Conservation (phyloP, 495 filamentous ascomycete genomes). For the Aspergillus sclerotiicarbonarius region DNA sequence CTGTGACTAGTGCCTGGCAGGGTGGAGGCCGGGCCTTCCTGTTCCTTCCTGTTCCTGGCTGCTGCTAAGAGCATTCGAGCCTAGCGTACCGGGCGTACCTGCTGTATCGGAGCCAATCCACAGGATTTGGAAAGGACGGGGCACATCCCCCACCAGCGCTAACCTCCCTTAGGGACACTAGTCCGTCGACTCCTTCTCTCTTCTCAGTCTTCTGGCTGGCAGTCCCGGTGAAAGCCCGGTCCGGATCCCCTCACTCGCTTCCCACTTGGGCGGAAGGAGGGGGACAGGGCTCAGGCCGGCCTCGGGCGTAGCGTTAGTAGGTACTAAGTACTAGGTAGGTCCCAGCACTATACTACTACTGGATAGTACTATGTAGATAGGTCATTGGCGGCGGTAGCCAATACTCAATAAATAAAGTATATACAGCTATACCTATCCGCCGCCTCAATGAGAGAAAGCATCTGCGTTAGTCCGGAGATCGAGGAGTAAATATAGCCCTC, state of each 20-base stretch:
- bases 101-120: neutral
- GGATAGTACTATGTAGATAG: too few relatives aligned
- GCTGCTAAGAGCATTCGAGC: neutral
- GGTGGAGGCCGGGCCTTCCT: neutral
- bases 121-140: neutral
- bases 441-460: too few relatives aligned
- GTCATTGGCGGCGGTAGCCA: neutral
- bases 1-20: neutral
- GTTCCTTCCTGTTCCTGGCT: neutral
- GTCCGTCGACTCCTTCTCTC: neutral
- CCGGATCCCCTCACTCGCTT: conserved; percentile 1
- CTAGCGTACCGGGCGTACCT: neutral
- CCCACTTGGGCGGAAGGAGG: neutral
- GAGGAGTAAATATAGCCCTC: neutral
- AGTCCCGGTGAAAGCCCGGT: conserved; percentile 10
- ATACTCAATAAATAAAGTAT: neutral
- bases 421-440: too few relatives aligned
- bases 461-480: neutral
- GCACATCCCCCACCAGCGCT: neutral
- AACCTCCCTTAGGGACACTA: neutral
- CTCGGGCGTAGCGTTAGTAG: neutral
- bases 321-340: neutral
- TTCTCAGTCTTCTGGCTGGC: neutral
- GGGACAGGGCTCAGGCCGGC: neutral
- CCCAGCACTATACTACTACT: too few relatives aligned